These are phyloP conservation scores for Microdochium paspali DNA, from an alignment of 2,329 filamentous ascomycete genomes.

Conservation along the genomic window DNA sequence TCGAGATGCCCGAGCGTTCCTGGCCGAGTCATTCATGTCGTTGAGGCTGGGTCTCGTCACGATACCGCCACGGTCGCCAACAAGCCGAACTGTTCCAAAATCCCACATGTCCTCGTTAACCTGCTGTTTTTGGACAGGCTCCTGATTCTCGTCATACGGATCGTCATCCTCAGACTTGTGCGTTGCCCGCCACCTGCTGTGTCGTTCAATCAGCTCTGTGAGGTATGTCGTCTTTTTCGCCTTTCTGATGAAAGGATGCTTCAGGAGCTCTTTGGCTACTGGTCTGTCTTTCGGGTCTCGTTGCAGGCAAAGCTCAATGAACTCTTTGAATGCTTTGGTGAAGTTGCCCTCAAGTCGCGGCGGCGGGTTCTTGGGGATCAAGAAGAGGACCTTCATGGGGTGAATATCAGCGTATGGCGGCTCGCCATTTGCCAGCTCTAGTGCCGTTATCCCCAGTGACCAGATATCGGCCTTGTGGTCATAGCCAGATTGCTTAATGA, in stretches of 20 bases:
- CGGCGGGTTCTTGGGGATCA: slow-evolving; percentile 90
- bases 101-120: slow-evolving; percentile 90
- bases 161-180: slow-evolving; percentile 67
- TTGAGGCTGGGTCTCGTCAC: slow-evolving; percentile 49
- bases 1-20: slow-evolving; percentile 60
- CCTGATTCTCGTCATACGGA: slow-evolving; percentile 48
- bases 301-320: slow-evolving; percentile 73
- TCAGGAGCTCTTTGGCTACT: slow-evolving; percentile 75
- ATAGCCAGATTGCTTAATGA: slow-evolving; percentile 97
- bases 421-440: slow-evolving; percentile 85
- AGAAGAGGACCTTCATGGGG: slow-evolving; percentile 94
- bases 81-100: slow-evolving; percentile 87
- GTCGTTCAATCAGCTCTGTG: slow-evolving; percentile 87
- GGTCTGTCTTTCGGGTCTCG: slow-evolving; percentile 86
- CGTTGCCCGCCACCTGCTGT: slow-evolving; percentile 77
- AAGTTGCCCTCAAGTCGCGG: slow-evolving; percentile 75
- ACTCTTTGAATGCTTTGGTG: slow-evolving; percentile 75
- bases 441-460: slow-evolving; percentile 89
- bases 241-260: slow-evolving; percentile 80
- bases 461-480: slow-evolving; percentile 98
- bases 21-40: slow-evolving; percentile 70
- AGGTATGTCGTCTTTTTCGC: slow-evolving; percentile 96
- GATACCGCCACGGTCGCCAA: slow-evolving; percentile 53
- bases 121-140: slow-evolving; percentile 43
- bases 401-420: slow-evolving; percentile 95